Conservation (phyloP, 2,329 filamentous ascomycete genomes). For the Rutstroemia sp. region DNA sequence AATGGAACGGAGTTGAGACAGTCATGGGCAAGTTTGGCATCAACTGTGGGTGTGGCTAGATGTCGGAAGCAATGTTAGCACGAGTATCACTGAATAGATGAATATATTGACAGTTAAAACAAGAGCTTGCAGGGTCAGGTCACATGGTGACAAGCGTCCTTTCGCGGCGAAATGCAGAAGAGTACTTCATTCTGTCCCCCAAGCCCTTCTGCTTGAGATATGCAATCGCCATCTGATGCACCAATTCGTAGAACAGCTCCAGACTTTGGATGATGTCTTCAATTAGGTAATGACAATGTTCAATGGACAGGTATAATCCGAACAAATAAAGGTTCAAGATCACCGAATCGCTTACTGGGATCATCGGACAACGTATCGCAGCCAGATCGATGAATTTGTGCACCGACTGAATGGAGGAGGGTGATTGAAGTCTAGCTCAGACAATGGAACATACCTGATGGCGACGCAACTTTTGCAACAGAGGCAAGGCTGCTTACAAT, state of each 20-base stretch:
- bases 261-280: no score
- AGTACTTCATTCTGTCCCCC: no score
- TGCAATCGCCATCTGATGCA: no score
- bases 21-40: conserved; percentile 25
- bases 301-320: no score
- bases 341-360: no score
- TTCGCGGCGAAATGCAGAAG: background rate
- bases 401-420: background rate
- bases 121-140: background rate
- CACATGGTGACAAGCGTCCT: background rate
- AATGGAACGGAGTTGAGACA: conserved; percentile 27
- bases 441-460: conserved; percentile 14
- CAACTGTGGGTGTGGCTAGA: conserved; percentile 23
- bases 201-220: no score
- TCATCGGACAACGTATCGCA: no score
- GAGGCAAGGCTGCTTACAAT: conserved; percentile 22
- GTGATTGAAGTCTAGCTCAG: background rate
- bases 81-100: background rate
- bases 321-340: no score
- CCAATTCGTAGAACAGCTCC: no score
- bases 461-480: conserved; percentile 15
- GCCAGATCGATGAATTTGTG: background rate
- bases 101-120: background rate
- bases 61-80: background rate
- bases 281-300: no score